Evolutionary conservation across 129 eudicot genomes (phyloP), one percentile per base, ranked within the genome.

Genomic region (Chrysanthemum seticuspe): DNA sequence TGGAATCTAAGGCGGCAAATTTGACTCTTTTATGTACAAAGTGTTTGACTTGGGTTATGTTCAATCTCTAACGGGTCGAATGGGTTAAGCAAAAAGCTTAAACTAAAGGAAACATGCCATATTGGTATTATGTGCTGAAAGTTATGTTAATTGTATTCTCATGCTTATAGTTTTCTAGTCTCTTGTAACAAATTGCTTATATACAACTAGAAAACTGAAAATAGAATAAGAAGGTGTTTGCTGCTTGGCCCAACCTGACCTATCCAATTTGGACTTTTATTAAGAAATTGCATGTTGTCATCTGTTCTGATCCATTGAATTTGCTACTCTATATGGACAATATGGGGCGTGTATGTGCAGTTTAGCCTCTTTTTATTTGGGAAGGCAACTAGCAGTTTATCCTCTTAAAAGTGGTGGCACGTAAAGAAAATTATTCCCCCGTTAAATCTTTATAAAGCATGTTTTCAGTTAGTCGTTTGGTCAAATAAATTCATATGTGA

Each of bases 151-250:
- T n/a, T n/a, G n/a, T n/a, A n/a, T 58, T 13, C 60, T 16, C 40
- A 71, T 57, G 10, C 66, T 19, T 25, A 36, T 36, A 56, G 65
- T 71, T 54, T 51, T 51, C 8, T 29, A 51, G 52, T n/a, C 36
- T 7, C 13, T 4, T 3, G 74, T 51, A 70, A 70, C 65, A 16
- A 29, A 54, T 16, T 13, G 16, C 34, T 54, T 25, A 70, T 31
- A 1, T 56, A 16, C 8, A 16, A n/a, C 34, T 2, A 44, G 18
- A 16, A 16, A 16, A 15, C 6, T 2, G 11, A 11, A 23, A 23
- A 29, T 61, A 61, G 44, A 36, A 27, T 61, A 9, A 69, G n/a
- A 29, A 51, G 2, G 13, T 69, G 51, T 69, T 53, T n/a, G 23
- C 23, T 14, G 74, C 63, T 4, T 2, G 34, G 18, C 36, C 34